Conservation (phyloP, 1,139 yeast species). For the Geotrichum carabidarum region DNA sequence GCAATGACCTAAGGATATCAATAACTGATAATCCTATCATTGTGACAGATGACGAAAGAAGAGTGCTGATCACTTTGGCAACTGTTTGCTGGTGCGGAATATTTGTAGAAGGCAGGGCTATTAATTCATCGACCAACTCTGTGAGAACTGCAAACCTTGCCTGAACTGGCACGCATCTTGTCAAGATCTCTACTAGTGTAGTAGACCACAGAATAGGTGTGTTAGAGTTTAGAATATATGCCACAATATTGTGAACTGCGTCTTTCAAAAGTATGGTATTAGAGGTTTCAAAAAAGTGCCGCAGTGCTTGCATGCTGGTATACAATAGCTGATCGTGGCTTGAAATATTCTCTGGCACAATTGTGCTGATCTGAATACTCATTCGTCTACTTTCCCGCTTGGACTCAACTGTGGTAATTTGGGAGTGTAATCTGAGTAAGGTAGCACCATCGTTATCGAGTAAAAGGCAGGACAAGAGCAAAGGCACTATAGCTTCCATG, state of each 20-base stretch:
- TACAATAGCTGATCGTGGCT: conserved; percentile 22
- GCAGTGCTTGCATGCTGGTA: conserved; percentile 32
- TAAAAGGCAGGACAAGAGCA: conserved; percentile 36
- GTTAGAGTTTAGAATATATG: conserved; percentile 26
- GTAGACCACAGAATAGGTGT: conserved; percentile 9
- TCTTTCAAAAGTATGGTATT: conserved; percentile 36
- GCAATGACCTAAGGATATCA: conserved; percentile 64
- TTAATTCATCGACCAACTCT: conserved; percentile 39
- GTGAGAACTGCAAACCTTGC: conserved; percentile 65
- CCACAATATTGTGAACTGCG: conserved; percentile 36
- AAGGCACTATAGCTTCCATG: conserved; percentile 42
- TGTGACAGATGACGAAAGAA: conserved; percentile 73
- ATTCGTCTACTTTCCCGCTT: conserved; percentile 4
- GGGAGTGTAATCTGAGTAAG: conserved; percentile 22
- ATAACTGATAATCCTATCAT: conserved; percentile 87
- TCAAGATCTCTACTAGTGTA: conserved; percentile 6
- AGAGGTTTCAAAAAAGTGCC: conserved; percentile 40
- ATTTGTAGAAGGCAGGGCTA: conserved; percentile 30
- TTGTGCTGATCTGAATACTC: conserved; percentile 4
- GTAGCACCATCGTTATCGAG: conserved; percentile 19
- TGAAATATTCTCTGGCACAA: conserved; percentile 9
- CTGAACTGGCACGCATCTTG: conserved; percentile 80
- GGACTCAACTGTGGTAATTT: conserved; percentile 11
- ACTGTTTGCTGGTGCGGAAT: conserved; percentile 45
- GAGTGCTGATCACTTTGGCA: conserved; percentile 54